Percentiles rank a stretch among this genome's conserved stretches.
These are phyloP conservation scores for Paulownia fortunei DNA, from an alignment of 257 asterid species.

Conservation along the genomic window DNA sequence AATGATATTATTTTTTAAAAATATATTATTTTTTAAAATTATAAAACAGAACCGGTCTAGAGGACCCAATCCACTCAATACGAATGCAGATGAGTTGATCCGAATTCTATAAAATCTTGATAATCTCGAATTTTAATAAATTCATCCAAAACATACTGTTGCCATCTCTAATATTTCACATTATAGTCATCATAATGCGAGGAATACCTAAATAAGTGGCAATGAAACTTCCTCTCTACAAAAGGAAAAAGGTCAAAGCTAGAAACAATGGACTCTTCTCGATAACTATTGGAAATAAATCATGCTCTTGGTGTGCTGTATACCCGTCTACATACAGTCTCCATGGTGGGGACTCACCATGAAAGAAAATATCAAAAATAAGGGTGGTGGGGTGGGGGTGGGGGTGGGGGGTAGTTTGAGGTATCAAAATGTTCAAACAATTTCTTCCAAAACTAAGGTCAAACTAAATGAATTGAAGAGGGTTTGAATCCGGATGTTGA, in stretches of 20 bases:
- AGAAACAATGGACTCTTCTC: background rate
- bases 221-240: background rate
- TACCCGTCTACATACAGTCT: background rate
- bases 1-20: no score
- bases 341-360: background rate
- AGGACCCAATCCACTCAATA: no score
- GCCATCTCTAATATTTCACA: no score
- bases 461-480: background rate
- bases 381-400: background rate
- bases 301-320: background rate
- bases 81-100: no score
- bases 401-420: background rate
- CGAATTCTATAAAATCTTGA: no score
- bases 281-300: background rate
- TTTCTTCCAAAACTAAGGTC: slow-evolving; percentile 14
- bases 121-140: no score
- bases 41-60: no score
- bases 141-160: no score
- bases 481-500: slow-evolving; percentile 21
- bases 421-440: background rate
- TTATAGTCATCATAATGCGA: no score
- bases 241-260: background rate
- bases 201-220: background rate
- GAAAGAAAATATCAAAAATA: background rate
- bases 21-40: no score